Percentiles rank a stretch among this genome's conserved stretches.
Conservation (phyloP, 2,329 filamentous ascomycete genomes). For the Zalaria sp. region DNA sequence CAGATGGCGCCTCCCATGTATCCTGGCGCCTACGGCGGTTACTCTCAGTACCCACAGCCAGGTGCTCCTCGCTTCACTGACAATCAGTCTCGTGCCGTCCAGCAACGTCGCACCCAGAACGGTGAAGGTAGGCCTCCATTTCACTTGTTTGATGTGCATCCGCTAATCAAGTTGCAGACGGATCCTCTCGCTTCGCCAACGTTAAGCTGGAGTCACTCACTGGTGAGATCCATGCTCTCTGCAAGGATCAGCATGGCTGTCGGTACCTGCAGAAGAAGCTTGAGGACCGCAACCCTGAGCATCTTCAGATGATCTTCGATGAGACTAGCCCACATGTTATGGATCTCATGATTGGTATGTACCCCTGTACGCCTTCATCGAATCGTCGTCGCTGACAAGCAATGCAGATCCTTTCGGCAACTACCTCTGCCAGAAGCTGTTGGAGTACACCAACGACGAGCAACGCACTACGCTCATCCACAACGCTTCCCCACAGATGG, state of each 20-base stretch:
- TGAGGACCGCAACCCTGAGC: constrained; percentile 70
- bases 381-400: constrained; percentile 10
- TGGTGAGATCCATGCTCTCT: constrained; percentile 76
- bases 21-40: constrained; percentile 44
- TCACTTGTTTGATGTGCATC: not conserved
- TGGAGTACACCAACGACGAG: constrained; percentile 89
- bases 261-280: constrained; percentile 95
- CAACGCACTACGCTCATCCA: constrained; percentile 87
- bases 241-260: constrained; percentile 97
- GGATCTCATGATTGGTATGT: constrained; percentile 75
- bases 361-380: not conserved
- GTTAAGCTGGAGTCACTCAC: constrained; percentile 66
- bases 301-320: constrained; percentile 83
- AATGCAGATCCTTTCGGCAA: constrained; percentile 81
- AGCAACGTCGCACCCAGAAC: constrained; percentile 60
- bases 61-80: constrained; percentile 45
- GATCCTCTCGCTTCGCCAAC: constrained; percentile 63
- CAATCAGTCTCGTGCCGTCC: constrained; percentile 61
- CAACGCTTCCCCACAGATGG: constrained; percentile 76
- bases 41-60: constrained; percentile 29
- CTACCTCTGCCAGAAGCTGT: constrained; percentile 95
- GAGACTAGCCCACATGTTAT: constrained; percentile 90
- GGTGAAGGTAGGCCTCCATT: constrained; percentile 43
- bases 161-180: constrained; percentile 13
- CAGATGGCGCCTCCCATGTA: constrained; percentile 7